Evolutionary conservation across 768 basidiomycete genomes (phyloP), one percentile per base, ranked within the genome.

Genomic region (Tubosaeta sp.): DNA sequence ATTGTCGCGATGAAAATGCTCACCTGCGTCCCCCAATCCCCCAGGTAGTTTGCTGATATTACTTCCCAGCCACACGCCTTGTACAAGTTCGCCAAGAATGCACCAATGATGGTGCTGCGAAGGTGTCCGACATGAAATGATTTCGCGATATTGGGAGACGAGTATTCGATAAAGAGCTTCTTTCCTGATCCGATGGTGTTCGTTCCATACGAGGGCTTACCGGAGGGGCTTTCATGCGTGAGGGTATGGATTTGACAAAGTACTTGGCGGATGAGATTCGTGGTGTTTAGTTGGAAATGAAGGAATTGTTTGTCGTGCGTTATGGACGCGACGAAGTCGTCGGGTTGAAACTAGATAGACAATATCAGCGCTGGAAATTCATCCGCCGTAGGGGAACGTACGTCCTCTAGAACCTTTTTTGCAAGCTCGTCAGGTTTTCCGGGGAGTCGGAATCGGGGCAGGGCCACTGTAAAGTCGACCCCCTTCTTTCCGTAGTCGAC

Each of bases 21-120:
- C 34, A 92, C 94, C 79, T 97, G 95, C 36, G 94, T 97, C 21
- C 95, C 95, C 95, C 94, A 98, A 64, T 97, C 95, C 2, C 95
- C 95, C 14, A 97, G 80, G 67, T 99, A 99, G 67, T 99, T 99
- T 70, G 97, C 74, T 2, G 87, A 79, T 32, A 81, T 69, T n/a
- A 94, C 93, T 7, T 92, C 81, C 94, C 92, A 98, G 14, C 95
- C 94, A 61, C 87, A 91, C 7, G 90, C 80, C 63, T 84, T 86
- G 76, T 98, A 95, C 36, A 97, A 60, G 70, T 97, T 97, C 10
- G 81, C 76, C 52, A 97, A 70, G 74, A 96, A 96, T 0, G 90
- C 87, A n/a, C 95, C 95, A 64, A 98, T 95, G 68, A 99, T 99
- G n/a, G 95, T 99, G 48, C 91, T 94, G 34, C 95, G 81, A 53